Conservation (phyloP, 2,329 filamentous ascomycete genomes). For the Zalaria obscura region DNA sequence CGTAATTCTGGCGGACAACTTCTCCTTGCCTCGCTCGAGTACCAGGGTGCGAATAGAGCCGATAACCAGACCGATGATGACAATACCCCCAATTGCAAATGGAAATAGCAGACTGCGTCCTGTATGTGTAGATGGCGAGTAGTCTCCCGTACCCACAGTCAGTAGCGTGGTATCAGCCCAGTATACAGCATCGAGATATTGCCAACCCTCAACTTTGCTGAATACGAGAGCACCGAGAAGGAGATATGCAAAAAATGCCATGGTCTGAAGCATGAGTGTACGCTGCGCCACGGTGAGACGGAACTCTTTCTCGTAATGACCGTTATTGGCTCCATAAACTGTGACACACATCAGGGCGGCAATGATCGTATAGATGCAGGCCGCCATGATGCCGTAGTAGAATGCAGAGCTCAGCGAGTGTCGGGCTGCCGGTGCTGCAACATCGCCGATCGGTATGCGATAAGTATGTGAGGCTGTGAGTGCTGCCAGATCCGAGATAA, state of each 20-base stretch:
- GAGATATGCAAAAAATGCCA: constrained; percentile 33
- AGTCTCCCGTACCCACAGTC: constrained; percentile 40
- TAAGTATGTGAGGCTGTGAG: constrained; percentile 29
- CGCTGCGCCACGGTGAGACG: constrained; percentile 41
- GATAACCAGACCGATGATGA: constrained; percentile 41
- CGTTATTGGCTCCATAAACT: constrained; percentile 38
- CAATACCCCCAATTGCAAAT: constrained; percentile 39
- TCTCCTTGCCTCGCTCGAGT: constrained; percentile 35
- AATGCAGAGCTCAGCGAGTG: constrained; percentile 41
- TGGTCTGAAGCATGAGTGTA: constrained; percentile 40
- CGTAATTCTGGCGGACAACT: constrained; percentile 34
- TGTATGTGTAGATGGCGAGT: constrained; percentile 33
- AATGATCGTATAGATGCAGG: constrained; percentile 41
- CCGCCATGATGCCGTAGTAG: constrained; percentile 46
- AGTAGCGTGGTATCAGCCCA: constrained; percentile 43
- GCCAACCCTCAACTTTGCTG: constrained; percentile 37
- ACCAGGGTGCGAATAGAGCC: constrained; percentile 37
- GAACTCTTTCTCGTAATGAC: constrained; percentile 42
- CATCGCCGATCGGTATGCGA: constrained; percentile 17
- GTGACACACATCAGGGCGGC: constrained; percentile 40
- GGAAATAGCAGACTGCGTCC: constrained; percentile 39
- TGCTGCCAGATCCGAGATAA: constrained; percentile 37
- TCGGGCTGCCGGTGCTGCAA: constrained; percentile 7
- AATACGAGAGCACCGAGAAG: constrained; percentile 33
- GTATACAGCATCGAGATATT: constrained; percentile 39